Percentiles rank a stretch among this genome's conserved stretches.
Evolutionary conservation across 257 asterid species (phyloP).

Genomic region (Orobanche coerulescens): DNA sequence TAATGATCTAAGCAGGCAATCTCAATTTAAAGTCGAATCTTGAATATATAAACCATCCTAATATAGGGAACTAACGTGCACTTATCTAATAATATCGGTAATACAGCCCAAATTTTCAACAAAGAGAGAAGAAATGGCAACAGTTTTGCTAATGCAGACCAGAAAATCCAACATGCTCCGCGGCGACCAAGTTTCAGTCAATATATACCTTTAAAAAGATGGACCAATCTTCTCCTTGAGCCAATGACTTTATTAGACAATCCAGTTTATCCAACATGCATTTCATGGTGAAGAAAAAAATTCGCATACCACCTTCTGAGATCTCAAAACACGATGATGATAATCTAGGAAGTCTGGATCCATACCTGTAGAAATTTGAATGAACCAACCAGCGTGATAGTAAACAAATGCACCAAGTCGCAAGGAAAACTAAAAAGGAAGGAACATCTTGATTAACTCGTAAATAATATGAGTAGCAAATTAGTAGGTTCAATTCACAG

Average conservation of each 20-base stretch:
- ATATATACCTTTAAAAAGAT: constrained; percentile 59
- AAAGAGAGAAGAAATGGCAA: background rate
- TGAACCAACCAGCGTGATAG: constrained; percentile 17
- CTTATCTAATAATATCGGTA: background rate
- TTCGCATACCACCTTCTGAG: constrained; percentile 62
- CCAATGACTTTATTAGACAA: constrained; percentile 47
- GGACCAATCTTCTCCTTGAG: constrained; percentile 77
- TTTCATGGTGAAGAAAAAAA: constrained; percentile 42
- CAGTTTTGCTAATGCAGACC: background rate
- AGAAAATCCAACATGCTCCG: background rate
- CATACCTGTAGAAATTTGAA: constrained; percentile 39
- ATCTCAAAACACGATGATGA: constrained; percentile 70
- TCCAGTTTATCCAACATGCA: constrained; percentile 49
- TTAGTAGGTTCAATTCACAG: background rate
- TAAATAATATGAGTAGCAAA: background rate
- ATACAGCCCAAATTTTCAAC: constrained; percentile 6
- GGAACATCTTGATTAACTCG: background rate
- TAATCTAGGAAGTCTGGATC: constrained; percentile 48
- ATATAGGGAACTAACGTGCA: background rate
- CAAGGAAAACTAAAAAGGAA: constrained; percentile 14
- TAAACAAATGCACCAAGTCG: background rate
- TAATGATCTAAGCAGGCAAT: background rate
- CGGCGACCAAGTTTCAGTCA: constrained; percentile 9
- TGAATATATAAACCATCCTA: background rate
- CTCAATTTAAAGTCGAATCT: background rate